A percentile compares a stretch with the other conserved stretches of the same genome.
These are phyloP conservation scores for Colletotrichum spaethianum DNA, from an alignment of 2,329 filamentous ascomycete genomes.

Conservation along the genomic window DNA sequence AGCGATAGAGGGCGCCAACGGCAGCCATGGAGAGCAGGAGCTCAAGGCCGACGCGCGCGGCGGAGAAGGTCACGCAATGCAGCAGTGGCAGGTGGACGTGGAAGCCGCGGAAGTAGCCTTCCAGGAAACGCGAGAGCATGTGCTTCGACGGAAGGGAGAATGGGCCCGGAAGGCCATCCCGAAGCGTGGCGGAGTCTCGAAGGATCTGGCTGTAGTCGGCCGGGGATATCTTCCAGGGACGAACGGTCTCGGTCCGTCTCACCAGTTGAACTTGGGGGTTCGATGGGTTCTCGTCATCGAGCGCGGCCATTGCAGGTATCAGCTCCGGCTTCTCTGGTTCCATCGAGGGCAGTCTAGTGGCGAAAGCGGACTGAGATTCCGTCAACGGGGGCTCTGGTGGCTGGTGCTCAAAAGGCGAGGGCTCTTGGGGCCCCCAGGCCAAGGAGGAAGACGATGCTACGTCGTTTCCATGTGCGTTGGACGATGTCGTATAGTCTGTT, in stretches of 20 bases:
- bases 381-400: background rate
- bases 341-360: background rate
- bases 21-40: conserved; percentile 66
- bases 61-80: conserved; percentile 62
- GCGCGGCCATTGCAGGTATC: background rate
- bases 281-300: background rate
- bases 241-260: background rate
- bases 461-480: background rate
- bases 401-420: background rate
- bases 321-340: background rate
- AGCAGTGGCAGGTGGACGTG: conserved; percentile 67
- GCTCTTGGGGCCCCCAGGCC: background rate
- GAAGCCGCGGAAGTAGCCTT: conserved; percentile 65
- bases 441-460: background rate
- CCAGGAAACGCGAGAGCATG: conserved; percentile 62
- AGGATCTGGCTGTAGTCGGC: conserved; percentile 37
- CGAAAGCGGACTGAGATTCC: background rate
- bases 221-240: conserved; percentile 35
- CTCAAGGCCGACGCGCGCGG: conserved; percentile 60
- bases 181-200: conserved; percentile 35
- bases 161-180: conserved; percentile 57
- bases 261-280: background rate
- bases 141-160: conserved; percentile 64
- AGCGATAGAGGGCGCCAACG: conserved; percentile 62
- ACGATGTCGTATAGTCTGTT: no score